Base-by-base conservation (phyloP, 352 stramenopile species). In the Phytophthora hybrid region DNA sequence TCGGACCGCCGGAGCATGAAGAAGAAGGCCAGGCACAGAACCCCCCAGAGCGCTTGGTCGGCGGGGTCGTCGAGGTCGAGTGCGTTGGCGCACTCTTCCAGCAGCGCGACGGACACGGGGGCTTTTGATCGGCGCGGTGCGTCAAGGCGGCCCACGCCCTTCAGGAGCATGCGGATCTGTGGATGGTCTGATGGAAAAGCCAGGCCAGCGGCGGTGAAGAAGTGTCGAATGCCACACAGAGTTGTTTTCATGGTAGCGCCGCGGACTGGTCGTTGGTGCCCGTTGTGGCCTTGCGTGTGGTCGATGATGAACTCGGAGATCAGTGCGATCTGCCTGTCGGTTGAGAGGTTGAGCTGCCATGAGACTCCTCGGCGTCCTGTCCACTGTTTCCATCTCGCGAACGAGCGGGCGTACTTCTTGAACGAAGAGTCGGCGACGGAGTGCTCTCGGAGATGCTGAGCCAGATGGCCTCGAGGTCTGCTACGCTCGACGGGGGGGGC, bases 281-380 rank as follows among this genome's bases (percentile, higher is more conserved):
- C 1, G 56, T 62, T 0, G 47, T 51, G 26, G 61, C 61, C 0
- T 32, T 57, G 47, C 1, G 4, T 4, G 14, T 31, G 3, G 11
- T 71, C n/a, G 8, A 71, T 41, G 21, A 71, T 71, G 34, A 65
- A 71, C 8, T 71, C 44, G 0, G 46, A 60, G 7, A 71, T 41
- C 1, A 31, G 8, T 1, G 26, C 9, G 49, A 59, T 7, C 39
- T 57, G 29, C 1, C 16, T 39, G 5, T n/a, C 18, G 8, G 55
- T 23, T 3, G 51, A 21, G 32, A 39, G 0, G 46, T 19, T 7
- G 11, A 63, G 7, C 16, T 52, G 3, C 16, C 32, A 39, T 9
- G 3, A 9, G 8, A 52, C 52, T 3, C 49, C 14, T 14, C 37
- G 39, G 0, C 9, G 37, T 0, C 4, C 2, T 10, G 39, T 39